Base-by-base conservation (phyloP, 2,329 filamentous ascomycete genomes). In the Aspergillus sp. region DNA sequence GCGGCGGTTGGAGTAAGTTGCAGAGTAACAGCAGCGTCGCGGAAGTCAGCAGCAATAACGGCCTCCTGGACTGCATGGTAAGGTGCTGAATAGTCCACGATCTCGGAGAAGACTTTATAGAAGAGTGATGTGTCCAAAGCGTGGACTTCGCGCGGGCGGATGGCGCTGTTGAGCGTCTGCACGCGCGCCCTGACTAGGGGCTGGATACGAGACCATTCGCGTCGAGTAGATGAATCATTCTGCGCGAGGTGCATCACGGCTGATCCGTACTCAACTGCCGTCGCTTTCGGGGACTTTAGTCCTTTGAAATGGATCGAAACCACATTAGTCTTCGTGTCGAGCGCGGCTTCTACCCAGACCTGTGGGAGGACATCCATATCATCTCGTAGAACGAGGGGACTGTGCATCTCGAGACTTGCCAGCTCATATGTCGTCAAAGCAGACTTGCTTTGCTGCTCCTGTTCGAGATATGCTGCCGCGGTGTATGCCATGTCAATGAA, bases 401-500 rank as follows among this genome's bases (percentile, higher is more conserved):
- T 33, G 24, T 46, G 41, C 24, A 46, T 45, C 13, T 41, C 20
- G 4, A 48, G n/a, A 12, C 24, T 37, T 2, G 41, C 15, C 4
- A 53, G 51, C 8, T 24, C 51, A 12, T 34, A 37, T 1, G 30
- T 40, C 2, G 6, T 11, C 7, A 46, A 11, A 8, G 51, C 8
- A 12, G 11, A 7, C 8, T 7, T 17, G 8, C 8, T 15, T 4
- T 37, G 27, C 9, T 30, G 2, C 27, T 46, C 41, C 12, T 53
- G 41, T 15, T 30, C 34, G 53, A 65, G 44, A 34, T 90, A 89
- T 68, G 89, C 82, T 63, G 83, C 84, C 45, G 88, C 74, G 2
- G 86, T 89, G 72, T 84, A 81, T 9, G 83, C 84, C 73, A 89
- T 87, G 60, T 89, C 87, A 13, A 83, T 84, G 61, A 87, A 85